These are phyloP conservation scores for Diospyros kaki DNA, from an alignment of 148 eudicot species.

Conservation along the genomic window DNA sequence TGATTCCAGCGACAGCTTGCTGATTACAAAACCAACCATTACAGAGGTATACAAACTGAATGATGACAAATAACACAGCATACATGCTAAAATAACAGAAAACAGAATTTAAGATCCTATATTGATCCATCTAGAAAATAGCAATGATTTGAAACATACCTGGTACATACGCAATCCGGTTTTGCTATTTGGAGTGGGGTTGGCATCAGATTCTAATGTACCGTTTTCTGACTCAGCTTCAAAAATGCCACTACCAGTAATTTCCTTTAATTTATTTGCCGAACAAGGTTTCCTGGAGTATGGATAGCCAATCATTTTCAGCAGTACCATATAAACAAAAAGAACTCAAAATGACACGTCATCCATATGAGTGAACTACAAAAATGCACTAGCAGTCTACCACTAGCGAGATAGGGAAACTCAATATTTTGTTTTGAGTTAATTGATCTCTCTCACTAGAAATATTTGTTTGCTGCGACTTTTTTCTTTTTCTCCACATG, in stretches of 20 bases:
- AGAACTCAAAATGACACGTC: background rate
- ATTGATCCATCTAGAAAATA: background rate
- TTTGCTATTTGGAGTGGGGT: constrained; percentile 42
- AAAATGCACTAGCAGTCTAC: background rate
- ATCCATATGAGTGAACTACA: constrained; percentile 6
- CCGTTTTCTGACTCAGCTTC: constrained; percentile 44
- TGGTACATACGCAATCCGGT: constrained; percentile 77
- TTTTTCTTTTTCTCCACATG: no score
- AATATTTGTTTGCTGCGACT: no score
- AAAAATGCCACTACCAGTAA: constrained; percentile 86
- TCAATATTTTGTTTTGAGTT: no score
- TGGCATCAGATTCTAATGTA: constrained; percentile 46
- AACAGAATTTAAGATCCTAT: background rate
- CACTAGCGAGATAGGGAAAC: no score
- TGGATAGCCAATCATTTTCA: constrained; percentile 7
- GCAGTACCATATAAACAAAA: background rate
- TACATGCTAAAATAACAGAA: background rate
- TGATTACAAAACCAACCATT: constrained; percentile 23
- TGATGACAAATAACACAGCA: background rate
- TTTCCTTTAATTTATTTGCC: constrained; percentile 73
- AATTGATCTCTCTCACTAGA: no score
- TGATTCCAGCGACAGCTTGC: constrained; percentile 82
- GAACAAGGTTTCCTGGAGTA: constrained; percentile 87
- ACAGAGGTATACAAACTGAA: background rate
- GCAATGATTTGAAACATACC: constrained; percentile 30